Evolutionary conservation across 164 flowering plant species (phyloP), one percentile per base, ranked within the genome.

Genomic region (Dillenia suffruticosa): DNA sequence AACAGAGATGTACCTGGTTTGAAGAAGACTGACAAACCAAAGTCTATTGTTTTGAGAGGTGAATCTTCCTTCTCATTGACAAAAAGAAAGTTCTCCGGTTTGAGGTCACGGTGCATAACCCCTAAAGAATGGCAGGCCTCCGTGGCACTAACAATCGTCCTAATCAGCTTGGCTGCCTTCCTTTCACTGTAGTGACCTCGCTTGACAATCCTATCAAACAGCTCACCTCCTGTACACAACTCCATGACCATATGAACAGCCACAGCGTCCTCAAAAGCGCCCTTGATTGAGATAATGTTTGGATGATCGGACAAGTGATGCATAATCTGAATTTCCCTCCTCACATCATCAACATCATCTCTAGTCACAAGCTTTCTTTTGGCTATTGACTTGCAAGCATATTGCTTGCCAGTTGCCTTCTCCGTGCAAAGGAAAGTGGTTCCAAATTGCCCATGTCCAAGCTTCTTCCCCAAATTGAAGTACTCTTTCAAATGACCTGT

Each of bases 201-300:
- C 72, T 85, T 65, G 43, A 81, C 56, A 44, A 91, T 91, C 81
- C 97, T 76, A 72, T 91, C 97, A 65, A 91, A 91, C 0, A 91
- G 88, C 76, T 91, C 97, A 5, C 97, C 97, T 0, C 97, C 97
- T 3, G 78, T 72, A 67, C 97, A 88, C 22, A 91, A 55, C 49
- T 88, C 97, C 97, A 91, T 91, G 26, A 91, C 87, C 32, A 91
- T 74, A 71, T 91, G 90, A 74, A 91, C 97, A 4, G 92, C 96
- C 14, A 84, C 92, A 17, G 84, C 69, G 64, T 89, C 97, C 77
- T 91, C 97, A 57, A 79, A 87, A 44, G 96, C 92, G 51, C 82
- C 90, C 57, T 67, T 81, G 17, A 91, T 87, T 0, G 84, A 74
- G 11, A 87, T 70, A 2, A 88, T 82, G 74, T 75, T 84, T 0